Evolutionary conservation across 2,329 filamentous ascomycete species (phyloP).

Genomic region (Talaromyces sp.): DNA sequence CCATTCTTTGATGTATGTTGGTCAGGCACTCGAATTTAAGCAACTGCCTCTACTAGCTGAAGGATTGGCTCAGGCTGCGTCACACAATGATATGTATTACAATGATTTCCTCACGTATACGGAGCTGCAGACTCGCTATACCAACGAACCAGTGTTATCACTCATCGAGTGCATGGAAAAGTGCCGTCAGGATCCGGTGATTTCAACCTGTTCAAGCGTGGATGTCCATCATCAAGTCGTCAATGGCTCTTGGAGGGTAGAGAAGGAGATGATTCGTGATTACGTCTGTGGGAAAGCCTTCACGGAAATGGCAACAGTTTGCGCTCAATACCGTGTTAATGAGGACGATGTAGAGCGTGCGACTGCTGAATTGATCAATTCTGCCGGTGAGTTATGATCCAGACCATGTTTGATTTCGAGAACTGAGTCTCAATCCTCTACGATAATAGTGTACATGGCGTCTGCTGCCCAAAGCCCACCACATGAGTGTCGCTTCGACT

Average conservation of each 20-base stretch:
- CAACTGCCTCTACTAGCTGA: slow-evolving; percentile 19
- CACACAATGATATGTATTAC: slow-evolving; percentile 14
- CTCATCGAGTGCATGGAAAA: not conserved
- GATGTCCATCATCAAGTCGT: slow-evolving; percentile 1
- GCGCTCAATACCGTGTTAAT: slow-evolving; percentile 2
- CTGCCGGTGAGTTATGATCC: not conserved
- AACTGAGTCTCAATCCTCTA: not conserved
- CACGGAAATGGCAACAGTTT: not conserved
- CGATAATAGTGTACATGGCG: not conserved
- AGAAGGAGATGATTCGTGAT: not conserved
- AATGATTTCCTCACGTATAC: slow-evolving; percentile 4
- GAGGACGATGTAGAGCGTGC: slow-evolving; percentile 2
- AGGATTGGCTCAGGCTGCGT: slow-evolving; percentile 18
- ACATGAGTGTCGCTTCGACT: not conserved
- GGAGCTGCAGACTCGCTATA: not conserved
- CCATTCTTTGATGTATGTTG: slow-evolving; percentile 19
- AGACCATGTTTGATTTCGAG: not conserved
- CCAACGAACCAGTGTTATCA: not conserved
- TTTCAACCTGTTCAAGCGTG: not conserved
- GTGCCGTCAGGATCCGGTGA: not conserved
- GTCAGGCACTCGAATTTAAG: slow-evolving; percentile 20
- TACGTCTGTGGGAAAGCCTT: not conserved
- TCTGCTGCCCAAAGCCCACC: slow-evolving; percentile 3
- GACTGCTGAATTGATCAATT: slow-evolving; percentile 2
- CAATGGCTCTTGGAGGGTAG: not conserved